Evolutionary conservation across 306 rosid genomes (phyloP).

Genomic region (Ormosia emarginata): DNA sequence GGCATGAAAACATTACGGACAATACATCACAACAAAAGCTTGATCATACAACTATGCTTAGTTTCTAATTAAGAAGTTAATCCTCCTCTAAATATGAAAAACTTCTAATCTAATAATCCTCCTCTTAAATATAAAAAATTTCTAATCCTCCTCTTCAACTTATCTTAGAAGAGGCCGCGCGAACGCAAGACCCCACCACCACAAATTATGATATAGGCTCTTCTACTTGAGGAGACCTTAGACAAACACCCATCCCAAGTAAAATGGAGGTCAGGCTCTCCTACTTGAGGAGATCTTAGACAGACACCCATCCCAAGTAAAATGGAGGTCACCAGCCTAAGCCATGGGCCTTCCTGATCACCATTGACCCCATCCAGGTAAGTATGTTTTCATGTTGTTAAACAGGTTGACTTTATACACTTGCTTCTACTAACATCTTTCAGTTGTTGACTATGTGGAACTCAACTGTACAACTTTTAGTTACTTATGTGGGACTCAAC

Average conservation of each 20-base stretch:
- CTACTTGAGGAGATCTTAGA: conserved; percentile 42
- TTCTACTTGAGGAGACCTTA: conserved; percentile 42
- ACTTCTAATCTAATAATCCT: too few relatives aligned
- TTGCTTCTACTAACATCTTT: background rate
- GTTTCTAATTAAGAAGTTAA: too few relatives aligned
- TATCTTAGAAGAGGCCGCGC: conserved; percentile 41
- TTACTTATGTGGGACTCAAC: background rate
- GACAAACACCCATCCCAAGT: too few relatives aligned
- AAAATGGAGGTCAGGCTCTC: conserved; percentile 47
- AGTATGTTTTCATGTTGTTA: background rate
- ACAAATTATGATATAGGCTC: conserved; percentile 60
- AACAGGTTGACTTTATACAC: background rate
- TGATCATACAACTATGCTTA: too few relatives aligned
- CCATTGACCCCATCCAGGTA: conserved; percentile 27
- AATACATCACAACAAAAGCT: too few relatives aligned
- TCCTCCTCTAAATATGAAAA: too few relatives aligned
- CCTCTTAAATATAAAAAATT: too few relatives aligned
- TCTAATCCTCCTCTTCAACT: too few relatives aligned
- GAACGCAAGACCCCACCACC: conserved; percentile 50
- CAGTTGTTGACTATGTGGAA: background rate
- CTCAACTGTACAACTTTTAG: background rate
- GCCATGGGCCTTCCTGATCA: conserved; percentile 28
- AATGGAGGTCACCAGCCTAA: conserved; percentile 47
- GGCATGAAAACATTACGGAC: too few relatives aligned
- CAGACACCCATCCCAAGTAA: conserved; percentile 26